Conservation (phyloP, 73 alveolate species). For the Symbiodinium pilosum region DNA sequence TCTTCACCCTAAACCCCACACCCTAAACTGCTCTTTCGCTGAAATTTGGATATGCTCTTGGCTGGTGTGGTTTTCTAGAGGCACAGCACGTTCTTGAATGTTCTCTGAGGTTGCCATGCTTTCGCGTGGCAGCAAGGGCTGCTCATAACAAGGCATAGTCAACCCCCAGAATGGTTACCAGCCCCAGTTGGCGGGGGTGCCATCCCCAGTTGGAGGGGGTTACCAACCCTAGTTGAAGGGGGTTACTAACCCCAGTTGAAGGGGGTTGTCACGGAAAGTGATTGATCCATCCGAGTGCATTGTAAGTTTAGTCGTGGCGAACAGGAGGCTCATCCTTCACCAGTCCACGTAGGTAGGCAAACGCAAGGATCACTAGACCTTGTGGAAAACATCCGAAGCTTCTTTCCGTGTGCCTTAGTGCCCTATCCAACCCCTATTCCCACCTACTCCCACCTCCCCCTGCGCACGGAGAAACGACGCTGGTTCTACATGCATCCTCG, state of each 20-base stretch:
- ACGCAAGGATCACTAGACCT: too few relatives aligned
- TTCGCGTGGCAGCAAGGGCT: slow-evolving; percentile 17
- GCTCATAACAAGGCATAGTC: background rate
- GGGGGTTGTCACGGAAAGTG: background rate
- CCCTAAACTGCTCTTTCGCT: slow-evolving; percentile 1
- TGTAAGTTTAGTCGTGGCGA: slow-evolving; percentile 3
- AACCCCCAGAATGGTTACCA: background rate
- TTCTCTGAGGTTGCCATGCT: background rate
- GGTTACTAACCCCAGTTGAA: background rate
- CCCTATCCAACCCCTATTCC: background rate
- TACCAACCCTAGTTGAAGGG: background rate
- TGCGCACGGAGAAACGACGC: too few relatives aligned
- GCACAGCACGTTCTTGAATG: slow-evolving; percentile 11
- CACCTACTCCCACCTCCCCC: background rate
- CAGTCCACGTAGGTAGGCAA: background rate
- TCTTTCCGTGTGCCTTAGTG: too few relatives aligned
- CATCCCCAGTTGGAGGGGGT: background rate
- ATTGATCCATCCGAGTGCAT: background rate
- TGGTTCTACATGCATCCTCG: background rate
- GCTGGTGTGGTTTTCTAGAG: slow-evolving; percentile 6
- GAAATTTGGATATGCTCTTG: background rate
- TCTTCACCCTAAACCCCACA: background rate
- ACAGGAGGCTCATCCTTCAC: slow-evolving; percentile 4
- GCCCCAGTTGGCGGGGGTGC: slow-evolving; percentile 8
- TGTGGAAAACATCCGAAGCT: too few relatives aligned